Conservation (phyloP, 495 filamentous ascomycete species). For the Aspergillus haitiensis region DNA sequence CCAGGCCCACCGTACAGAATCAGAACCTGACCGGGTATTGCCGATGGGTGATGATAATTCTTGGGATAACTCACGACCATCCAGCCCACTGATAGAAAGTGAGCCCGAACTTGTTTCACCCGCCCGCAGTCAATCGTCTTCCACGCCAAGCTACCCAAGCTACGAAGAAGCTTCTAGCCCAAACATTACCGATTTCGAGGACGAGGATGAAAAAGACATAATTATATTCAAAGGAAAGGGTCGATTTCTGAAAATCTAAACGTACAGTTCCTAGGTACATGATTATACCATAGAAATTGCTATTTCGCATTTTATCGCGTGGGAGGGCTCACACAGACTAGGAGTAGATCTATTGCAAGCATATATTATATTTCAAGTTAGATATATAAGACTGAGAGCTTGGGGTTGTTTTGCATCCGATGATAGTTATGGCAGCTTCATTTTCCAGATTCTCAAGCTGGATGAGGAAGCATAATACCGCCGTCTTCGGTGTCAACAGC, state of each 20-base stretch:
- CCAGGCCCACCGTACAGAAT: background rate
- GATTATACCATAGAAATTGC: no score
- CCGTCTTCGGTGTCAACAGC: background rate
- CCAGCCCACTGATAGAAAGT: background rate
- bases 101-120: background rate
- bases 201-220: background rate
- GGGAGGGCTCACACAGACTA: background rate
- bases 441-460: background rate
- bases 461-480: background rate
- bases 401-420: background rate
- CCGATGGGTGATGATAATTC: background rate
- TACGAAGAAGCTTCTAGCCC: background rate
- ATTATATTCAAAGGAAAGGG: background rate
- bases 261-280: no score
- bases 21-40: background rate
- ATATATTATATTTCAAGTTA: background rate
- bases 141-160: background rate
- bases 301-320: no score
- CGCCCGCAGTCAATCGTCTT: background rate
- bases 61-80: background rate
- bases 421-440: background rate
- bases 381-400: background rate
- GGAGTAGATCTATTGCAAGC: background rate
- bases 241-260: background rate
- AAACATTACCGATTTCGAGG: background rate